A percentile compares a stretch with the other conserved stretches of the same genome.
These are phyloP conservation scores for Amanita subjunquillea DNA, from an alignment of 768 basidiomycete species.

Conservation along the genomic window DNA sequence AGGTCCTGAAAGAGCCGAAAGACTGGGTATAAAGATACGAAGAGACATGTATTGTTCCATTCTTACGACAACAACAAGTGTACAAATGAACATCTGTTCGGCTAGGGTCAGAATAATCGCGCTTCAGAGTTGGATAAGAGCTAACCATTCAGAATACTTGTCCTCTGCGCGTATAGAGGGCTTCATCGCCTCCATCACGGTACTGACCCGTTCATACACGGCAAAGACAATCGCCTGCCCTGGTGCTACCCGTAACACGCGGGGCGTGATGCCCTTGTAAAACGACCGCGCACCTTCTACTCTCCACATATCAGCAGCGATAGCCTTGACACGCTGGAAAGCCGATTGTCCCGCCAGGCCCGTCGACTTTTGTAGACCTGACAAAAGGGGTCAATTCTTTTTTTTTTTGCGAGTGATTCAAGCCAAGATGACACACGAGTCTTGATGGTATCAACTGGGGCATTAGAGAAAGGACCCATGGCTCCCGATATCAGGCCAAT, in stretches of 20 bases:
- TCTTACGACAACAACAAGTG: no score
- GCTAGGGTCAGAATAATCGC: no score
- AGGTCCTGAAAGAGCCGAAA: slow-evolving; percentile 48
- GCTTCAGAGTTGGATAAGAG: background rate
- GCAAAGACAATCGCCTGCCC: slow-evolving; percentile 97
- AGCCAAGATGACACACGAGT: slow-evolving; percentile 50
- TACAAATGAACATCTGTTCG: no score
- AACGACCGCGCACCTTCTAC: slow-evolving; percentile 84
- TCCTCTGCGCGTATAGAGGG: slow-evolving; percentile 49
- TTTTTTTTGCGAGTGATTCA: background rate
- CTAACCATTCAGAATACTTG: slow-evolving; percentile 49
- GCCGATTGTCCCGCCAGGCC: slow-evolving; percentile 71
- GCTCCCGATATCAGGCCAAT: slow-evolving; percentile 92
- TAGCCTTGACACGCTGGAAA: slow-evolving; percentile 65
- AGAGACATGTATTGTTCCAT: no score
- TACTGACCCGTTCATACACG: slow-evolving; percentile 86
- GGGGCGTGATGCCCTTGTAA: slow-evolving; percentile 96
- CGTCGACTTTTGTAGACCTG: slow-evolving; percentile 80
- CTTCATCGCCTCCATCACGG: slow-evolving; percentile 56
- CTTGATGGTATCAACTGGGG: slow-evolving; percentile 90
- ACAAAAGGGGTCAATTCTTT: slow-evolving; percentile 3
- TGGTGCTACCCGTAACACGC: slow-evolving; percentile 95
- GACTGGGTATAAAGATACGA: slow-evolving; percentile 33
- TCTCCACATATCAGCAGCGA: slow-evolving; percentile 90
- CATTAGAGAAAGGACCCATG: slow-evolving; percentile 97